Evolutionary conservation across 805 yeast species (phyloP), one percentile per base, ranked within the genome.

Genomic region (Blastobotrys mokoenaii): DNA sequence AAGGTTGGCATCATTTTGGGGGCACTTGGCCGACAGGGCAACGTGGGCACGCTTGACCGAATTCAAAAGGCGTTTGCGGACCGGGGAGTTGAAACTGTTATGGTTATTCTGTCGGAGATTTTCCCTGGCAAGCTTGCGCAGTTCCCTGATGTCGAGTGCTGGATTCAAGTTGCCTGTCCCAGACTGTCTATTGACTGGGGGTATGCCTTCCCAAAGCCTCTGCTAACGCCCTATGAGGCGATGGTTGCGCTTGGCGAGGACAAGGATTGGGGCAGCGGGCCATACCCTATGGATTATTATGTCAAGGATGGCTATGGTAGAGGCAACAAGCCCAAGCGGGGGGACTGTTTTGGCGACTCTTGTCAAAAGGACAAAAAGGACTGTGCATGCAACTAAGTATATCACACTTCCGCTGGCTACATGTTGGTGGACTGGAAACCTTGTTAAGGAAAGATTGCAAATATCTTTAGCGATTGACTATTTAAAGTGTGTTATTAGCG

Each of bases 141-240:
- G 81, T 93, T 93, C 64, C 89, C 86, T 56, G 93, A 86, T 57
- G 45, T 37, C 15, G 98, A 93, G 64, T 95, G 89, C 1, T 93
- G 93, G 72, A 84, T 93, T 11, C 98, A 93, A 64, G 95, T 93
- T 2, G 98, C 98, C 0, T 93, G 98, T 61, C 98, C 98, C 0
- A 72, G 98, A 57, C 68, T 93, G 39, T 86, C 96, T 1, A 90
- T 93, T 36, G 98, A 93, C 63, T 93, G 98, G 98, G 98, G 98
- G 0, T 93, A 93, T 62, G 98, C 98, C 0, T 93, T 93, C 59
- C 79, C 80, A 48, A 84, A 84, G 58, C 98, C 98, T 0, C 67
- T 93, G 37, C 66, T 93, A 47, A 90, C 98, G 0, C 98, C 98
- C 0, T 93, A 93, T 61, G 98, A 93, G 60, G 87, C 96, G 0